Evolutionary conservation across 208 protist species (phyloP).

Genomic region (Leishmania amazonensis): DNA sequence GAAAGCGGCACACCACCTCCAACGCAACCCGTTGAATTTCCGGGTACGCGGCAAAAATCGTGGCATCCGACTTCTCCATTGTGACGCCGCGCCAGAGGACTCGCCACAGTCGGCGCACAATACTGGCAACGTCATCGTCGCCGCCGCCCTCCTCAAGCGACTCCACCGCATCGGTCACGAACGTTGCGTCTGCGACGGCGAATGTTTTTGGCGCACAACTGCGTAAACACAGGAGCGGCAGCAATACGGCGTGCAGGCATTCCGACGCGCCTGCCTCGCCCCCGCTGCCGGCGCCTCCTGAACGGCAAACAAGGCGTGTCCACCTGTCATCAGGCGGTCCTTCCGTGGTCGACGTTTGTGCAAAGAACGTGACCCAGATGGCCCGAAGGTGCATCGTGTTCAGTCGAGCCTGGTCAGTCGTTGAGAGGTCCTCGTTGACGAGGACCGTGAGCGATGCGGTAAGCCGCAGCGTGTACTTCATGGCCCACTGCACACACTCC

Average conservation of each 20-base stretch:
- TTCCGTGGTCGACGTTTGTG: neutral
- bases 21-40: constrained; percentile 46
- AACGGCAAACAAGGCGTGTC: neutral
- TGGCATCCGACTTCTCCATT: neutral
- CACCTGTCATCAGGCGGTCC: neutral
- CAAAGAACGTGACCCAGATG: constrained; percentile 30
- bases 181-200: neutral
- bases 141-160: neutral
- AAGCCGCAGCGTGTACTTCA: constrained; percentile 25
- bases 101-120: constrained; percentile 7
- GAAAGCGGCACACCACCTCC: constrained; percentile 49
- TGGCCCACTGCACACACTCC: constrained; percentile 19
- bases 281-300: neutral
- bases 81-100: constrained; percentile 11
- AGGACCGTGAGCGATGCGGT: constrained; percentile 8
- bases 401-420: neutral
- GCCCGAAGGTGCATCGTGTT: constrained; percentile 17
- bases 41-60: constrained; percentile 18
- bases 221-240: constrained; percentile 64
- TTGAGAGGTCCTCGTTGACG: neutral
- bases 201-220: constrained; percentile 33
- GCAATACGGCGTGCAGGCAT: constrained; percentile 34
- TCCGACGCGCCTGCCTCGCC: neutral
- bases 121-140: neutral
- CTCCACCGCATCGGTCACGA: neutral